Conservation (phyloP, 805 yeast genomes). For the Candida boleticola region DNA sequence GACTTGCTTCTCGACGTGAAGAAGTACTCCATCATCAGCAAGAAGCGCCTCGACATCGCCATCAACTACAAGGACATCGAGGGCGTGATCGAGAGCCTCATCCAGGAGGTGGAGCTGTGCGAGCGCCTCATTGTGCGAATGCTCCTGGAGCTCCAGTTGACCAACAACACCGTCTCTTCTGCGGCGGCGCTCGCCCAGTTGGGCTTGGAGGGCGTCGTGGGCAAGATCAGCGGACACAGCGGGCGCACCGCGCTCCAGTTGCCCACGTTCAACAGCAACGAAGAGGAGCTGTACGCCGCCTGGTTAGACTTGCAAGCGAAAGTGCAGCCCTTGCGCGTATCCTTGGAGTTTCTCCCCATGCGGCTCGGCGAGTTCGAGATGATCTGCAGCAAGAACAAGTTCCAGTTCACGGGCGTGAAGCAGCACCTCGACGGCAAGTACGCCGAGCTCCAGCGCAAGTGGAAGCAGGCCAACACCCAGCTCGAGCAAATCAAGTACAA, state of each 20-base stretch:
- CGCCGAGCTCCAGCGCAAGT: conserved; percentile 18
- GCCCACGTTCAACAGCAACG: conserved; percentile 31
- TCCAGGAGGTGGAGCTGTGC: conserved; percentile 25
- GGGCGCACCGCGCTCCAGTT: conserved; percentile 12
- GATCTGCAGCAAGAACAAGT: conserved; percentile 9
- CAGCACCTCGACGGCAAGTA: not conserved
- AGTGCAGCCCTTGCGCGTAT: conserved; percentile 51
- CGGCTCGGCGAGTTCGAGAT: conserved; percentile 44
- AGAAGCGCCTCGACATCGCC: conserved; percentile 26
- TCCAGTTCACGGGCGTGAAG: not conserved
- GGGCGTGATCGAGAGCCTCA: conserved; percentile 21
- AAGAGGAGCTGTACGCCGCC: conserved; percentile 36
- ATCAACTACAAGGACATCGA: conserved; percentile 26
- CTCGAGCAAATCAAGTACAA: not conserved
- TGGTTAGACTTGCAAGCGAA: conserved; percentile 41
- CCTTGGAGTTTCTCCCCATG: conserved; percentile 51
- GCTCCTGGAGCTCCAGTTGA: conserved; percentile 16
- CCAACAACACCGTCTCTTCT: not conserved
- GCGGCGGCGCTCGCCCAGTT: not conserved
- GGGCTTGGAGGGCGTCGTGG: conserved; percentile 16
- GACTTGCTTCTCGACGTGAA: conserved; percentile 26
- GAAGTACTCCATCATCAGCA: conserved; percentile 16
- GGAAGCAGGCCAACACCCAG: conserved; percentile 15
- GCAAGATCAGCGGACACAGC: conserved; percentile 7
- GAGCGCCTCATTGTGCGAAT: conserved; percentile 12